Percentiles rank a stretch among this genome's conserved stretches.
Conservation (phyloP, 768 basidiomycete species). For the Rhodotorula sphaerocarpa region DNA sequence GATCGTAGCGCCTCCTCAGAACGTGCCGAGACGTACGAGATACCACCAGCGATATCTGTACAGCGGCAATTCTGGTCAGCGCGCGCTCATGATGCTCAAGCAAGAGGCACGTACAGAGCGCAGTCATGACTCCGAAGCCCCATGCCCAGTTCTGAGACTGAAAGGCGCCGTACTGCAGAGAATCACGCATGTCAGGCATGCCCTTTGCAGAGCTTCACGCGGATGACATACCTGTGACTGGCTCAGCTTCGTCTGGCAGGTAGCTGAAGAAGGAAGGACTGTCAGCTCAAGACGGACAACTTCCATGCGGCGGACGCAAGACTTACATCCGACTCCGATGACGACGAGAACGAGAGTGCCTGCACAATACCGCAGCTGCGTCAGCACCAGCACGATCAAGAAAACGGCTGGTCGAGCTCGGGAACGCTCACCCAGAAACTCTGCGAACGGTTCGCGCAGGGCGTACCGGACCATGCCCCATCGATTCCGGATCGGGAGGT, state of each 20-base stretch:
- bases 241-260: slow-evolving; percentile 30
- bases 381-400: neutral
- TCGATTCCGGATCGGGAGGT: slow-evolving; percentile 18
- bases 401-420: neutral
- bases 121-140: slow-evolving; percentile 28
- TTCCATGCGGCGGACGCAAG: neutral
- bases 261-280: neutral
- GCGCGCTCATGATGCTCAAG: neutral
- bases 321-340: slow-evolving; percentile 24
- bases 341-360: slow-evolving; percentile 13
- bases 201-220: neutral
- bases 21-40: slow-evolving; percentile 7
- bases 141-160: slow-evolving; percentile 11
- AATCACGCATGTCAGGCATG: neutral
- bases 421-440: slow-evolving; percentile 18
- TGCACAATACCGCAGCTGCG: neutral
- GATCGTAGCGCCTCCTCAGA: neutral
- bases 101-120: slow-evolving; percentile 5
- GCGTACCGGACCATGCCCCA: slow-evolving; percentile 28
- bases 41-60: slow-evolving; percentile 28
- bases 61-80: neutral
- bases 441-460: slow-evolving; percentile 28
- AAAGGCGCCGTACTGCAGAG: no score
- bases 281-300: neutral
- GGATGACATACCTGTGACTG: slow-evolving; percentile 4